These are phyloP conservation scores for Ceratocystis eucalypticola DNA, from an alignment of 2,329 filamentous ascomycete genomes.

Conservation along the genomic window DNA sequence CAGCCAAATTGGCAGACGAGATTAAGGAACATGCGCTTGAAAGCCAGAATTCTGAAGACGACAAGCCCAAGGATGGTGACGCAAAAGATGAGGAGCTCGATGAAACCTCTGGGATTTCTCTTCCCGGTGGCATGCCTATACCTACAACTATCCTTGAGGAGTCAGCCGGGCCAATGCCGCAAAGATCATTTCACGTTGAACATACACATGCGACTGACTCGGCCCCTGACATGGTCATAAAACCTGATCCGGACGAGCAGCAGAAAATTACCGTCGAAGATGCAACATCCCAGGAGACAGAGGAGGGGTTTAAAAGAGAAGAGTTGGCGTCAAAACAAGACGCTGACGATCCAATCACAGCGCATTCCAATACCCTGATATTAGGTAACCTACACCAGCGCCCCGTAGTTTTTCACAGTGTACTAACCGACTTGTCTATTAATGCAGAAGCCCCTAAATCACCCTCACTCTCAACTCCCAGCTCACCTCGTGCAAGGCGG, in stretches of 20 bases:
- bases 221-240: conserved; percentile 39
- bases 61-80: not conserved
- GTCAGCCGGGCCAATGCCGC: conserved; percentile 32
- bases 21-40: not conserved
- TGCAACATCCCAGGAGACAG: not conserved
- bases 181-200: conserved; percentile 33
- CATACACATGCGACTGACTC: conserved; percentile 39
- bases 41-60: not conserved
- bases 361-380: not conserved
- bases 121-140: conserved; percentile 24
- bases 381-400: not conserved
- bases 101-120: not conserved
- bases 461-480: conserved; percentile 21
- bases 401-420: not conserved
- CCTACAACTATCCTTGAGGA: conserved; percentile 43
- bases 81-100: not conserved
- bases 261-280: conserved; percentile 17
- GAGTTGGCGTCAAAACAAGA: not conserved
- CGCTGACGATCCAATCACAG: not conserved
- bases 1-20: not conserved
- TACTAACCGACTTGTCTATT: not conserved
- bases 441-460: conserved; percentile 13
- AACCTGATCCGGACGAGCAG: conserved; percentile 32
- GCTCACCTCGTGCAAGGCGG: conserved; percentile 12
- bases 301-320: not conserved